Evolutionary conservation across 2,329 filamentous ascomycete species (phyloP), one percentile per base, ranked within the genome.

Genomic region (Hypocrella siamensis): DNA sequence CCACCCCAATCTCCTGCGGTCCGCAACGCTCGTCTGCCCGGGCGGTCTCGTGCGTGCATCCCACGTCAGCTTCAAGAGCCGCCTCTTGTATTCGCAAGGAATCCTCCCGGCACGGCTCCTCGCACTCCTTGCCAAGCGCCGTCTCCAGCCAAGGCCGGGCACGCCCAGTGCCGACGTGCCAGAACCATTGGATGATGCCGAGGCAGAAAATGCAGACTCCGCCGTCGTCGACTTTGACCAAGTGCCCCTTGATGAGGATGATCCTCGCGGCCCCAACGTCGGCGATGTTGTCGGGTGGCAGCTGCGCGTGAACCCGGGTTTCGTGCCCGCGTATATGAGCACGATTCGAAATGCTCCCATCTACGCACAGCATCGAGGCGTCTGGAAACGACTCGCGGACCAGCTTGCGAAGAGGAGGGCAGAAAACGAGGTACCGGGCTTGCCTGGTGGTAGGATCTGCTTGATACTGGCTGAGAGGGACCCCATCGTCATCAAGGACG

Each of bases 331-430:
- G 0, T 85, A 85, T 44, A 66, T 84, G 44, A 79, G 72, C 35
- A 74, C 69, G 19, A 76, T 88, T 41, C 65, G 74, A 15, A 56
- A 79, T 44, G 76, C 75, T 2, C 82, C 81, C 0, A 72, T 86
- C 16, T 70, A 76, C 38, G 64, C 66, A 10, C 67, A 78, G 40
- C 46, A 51, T 19, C 58, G 61, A 8, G 58, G 58, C 24, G 60
- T 70, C 26, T 88, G 79, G 80, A 47, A 48, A 17, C 52, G 59
- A 2, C 58, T 85, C 19, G 63, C 67, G 0, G 46, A 52, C 11
- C 49, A 64, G 22, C 54, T 79, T 14, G 51, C 53, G 9, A 47
- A 48, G 28, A 54, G 63, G 40, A 59, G 34, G 18, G 26, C 26
- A n/a, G 29, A 54, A 28, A 44, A 31, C 6, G 26, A 51, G 35